Conservation (phyloP, 2,329 filamentous ascomycete genomes). For the Sporothrix euskadiensis region DNA sequence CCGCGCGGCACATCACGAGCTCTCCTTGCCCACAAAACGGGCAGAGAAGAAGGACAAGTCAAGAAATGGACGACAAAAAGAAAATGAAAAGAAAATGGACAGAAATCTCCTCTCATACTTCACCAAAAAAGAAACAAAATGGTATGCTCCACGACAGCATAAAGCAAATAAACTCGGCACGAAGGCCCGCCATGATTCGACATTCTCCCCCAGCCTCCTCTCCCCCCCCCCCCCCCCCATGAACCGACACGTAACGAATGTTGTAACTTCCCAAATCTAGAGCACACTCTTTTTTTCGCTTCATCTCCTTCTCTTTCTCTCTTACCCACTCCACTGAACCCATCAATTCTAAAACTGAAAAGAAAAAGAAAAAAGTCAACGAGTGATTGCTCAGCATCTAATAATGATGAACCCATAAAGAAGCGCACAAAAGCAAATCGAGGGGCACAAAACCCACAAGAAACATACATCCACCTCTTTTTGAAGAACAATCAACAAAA, state of each 20-base stretch:
- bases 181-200: neutral
- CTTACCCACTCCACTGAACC: neutral
- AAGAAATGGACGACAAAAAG: neutral
- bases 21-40: neutral
- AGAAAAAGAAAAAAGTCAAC: neutral
- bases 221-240: neutral
- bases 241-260: neutral
- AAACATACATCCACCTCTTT: neutral
- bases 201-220: neutral
- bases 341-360: conserved; percentile 9
- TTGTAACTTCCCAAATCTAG: neutral
- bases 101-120: neutral
- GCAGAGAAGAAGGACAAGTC: neutral
- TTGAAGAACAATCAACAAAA: neutral
- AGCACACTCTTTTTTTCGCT: neutral
- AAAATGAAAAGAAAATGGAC: neutral
- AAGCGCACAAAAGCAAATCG: neutral
- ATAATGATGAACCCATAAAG: neutral
- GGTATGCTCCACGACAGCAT: neutral
- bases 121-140: neutral
- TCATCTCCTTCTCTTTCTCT: neutral
- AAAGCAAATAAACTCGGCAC: neutral
- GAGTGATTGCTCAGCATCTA: neutral
- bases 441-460: neutral
- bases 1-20: neutral